phyloP scores from a whole-genome alignment of 768 basidiomycete genomes.

The Suillus ampliporus region DNA sequence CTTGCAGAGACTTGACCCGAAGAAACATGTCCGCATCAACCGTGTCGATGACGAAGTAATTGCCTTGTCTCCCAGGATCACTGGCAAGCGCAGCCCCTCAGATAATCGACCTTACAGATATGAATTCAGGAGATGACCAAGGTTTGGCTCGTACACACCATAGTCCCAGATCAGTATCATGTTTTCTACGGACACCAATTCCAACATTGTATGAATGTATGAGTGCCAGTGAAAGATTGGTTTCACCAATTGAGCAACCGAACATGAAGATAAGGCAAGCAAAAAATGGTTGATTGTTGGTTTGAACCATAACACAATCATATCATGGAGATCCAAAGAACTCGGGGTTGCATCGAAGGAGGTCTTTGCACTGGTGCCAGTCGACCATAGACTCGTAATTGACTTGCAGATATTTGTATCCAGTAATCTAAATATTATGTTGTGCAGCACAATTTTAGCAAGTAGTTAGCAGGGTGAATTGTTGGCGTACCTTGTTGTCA shows the following conservation, averaged over 20 bases:
- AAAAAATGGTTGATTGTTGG: slow-evolving; percentile 20
- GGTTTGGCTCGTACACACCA: slow-evolving; percentile 19
- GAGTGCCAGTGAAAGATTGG: slow-evolving; percentile 11
- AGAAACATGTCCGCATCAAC: slow-evolving; percentile 38
- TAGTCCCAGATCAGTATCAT: slow-evolving; percentile 32
- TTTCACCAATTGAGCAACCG: slow-evolving; percentile 14
- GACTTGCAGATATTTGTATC: slow-evolving; percentile 30
- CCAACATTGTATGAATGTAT: slow-evolving; percentile 26
- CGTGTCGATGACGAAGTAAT: slow-evolving; percentile 33
- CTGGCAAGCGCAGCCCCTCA: slow-evolving; percentile 29
- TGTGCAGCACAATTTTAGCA: neutral
- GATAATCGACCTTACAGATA: slow-evolving; percentile 36
- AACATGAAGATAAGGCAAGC: slow-evolving; percentile 28
- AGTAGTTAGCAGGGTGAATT: neutral
- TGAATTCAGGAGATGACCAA: slow-evolving; percentile 21
- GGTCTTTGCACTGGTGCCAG: slow-evolving; percentile 34
- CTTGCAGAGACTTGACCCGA: neutral
- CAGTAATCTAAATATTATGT: slow-evolving; percentile 25
- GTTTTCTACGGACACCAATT: slow-evolving; percentile 9
- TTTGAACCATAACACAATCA: slow-evolving; percentile 36
- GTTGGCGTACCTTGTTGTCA: slow-evolving; percentile 8
- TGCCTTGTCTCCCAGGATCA: slow-evolving; percentile 8
- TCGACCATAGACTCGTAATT: slow-evolving; percentile 34
- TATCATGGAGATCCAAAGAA: slow-evolving; percentile 35
- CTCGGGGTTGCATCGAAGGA: slow-evolving; percentile 34